These are phyloP conservation scores for Leccinum truebloodii DNA, from an alignment of 768 basidiomycete species.

Conservation along the genomic window DNA sequence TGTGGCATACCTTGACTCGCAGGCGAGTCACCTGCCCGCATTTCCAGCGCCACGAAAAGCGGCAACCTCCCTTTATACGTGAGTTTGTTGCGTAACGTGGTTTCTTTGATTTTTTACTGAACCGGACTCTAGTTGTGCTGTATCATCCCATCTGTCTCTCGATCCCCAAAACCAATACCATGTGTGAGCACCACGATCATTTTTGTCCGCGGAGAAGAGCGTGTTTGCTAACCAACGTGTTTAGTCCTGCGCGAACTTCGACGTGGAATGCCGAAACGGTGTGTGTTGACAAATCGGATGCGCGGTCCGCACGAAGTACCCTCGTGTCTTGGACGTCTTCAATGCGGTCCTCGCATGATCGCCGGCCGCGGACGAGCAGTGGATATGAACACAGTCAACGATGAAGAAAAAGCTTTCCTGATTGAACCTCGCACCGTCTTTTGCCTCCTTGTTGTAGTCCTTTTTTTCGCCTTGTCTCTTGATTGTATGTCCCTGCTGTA, in stretches of 20 bases:
- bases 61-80: slow-evolving; percentile 60
- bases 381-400: slow-evolving; percentile 13
- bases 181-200: slow-evolving; percentile 22
- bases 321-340: slow-evolving; percentile 8
- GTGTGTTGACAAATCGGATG: slow-evolving; percentile 7
- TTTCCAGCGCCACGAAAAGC: slow-evolving; percentile 15
- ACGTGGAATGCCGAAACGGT: slow-evolving; percentile 2
- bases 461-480: neutral
- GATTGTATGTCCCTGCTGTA: slow-evolving; percentile 14
- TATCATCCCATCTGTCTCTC: slow-evolving; percentile 47
- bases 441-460: neutral
- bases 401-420: slow-evolving; percentile 16
- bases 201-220: slow-evolving; percentile 1
- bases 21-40: slow-evolving; percentile 6
- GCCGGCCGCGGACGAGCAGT: slow-evolving; percentile 1
- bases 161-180: slow-evolving; percentile 16
- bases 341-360: neutral
- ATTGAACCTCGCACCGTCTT: too few species aligned
- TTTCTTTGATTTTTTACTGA: slow-evolving; percentile 7
- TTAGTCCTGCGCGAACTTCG: slow-evolving; percentile 14
- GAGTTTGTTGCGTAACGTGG: slow-evolving; percentile 15
- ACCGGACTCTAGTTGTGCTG: slow-evolving; percentile 44
- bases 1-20: slow-evolving; percentile 43
- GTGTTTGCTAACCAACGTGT: neutral
- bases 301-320: slow-evolving; percentile 1